These are phyloP conservation scores for Ceratorhiza oryzae-sativae DNA, from an alignment of 1,284 basidiomycete species.

Conservation along the genomic window DNA sequence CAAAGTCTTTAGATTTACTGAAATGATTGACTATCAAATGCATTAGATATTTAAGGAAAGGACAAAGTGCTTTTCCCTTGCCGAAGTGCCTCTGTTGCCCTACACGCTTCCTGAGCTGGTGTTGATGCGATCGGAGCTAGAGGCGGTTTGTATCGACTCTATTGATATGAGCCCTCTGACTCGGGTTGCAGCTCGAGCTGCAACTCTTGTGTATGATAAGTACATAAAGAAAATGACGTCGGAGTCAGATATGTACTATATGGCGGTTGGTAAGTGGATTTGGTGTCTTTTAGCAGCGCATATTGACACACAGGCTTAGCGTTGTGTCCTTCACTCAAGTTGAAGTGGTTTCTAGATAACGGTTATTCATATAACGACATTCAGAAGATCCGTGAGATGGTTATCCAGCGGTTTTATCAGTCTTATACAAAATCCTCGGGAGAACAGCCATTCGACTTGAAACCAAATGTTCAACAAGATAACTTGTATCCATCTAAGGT, in stretches of 20 bases:
- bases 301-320: not conserved
- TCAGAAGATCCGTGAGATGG: not conserved
- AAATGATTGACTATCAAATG: not conserved
- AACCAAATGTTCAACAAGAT: not conserved
- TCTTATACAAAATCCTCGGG: not conserved
- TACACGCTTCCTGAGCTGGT: not conserved
- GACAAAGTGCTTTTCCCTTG: slow-evolving; percentile 6
- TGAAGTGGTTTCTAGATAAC: slow-evolving; percentile 16
- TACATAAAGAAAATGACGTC: not conserved
- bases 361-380: slow-evolving; percentile 1
- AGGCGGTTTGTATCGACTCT: slow-evolving; percentile 8
- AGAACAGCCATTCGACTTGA: not conserved
- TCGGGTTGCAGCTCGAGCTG: slow-evolving; percentile 12
- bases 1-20: not conserved
- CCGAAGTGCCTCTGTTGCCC: slow-evolving; percentile 10
- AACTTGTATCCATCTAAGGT: not conserved
- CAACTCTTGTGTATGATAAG: not conserved
- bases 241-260: slow-evolving; percentile 12
- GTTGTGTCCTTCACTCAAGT: slow-evolving; percentile 4
- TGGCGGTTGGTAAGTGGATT: slow-evolving; percentile 4
- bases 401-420: not conserved
- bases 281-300: not conserved
- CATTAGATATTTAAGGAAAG: slow-evolving; percentile 16
- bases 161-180: slow-evolving; percentile 22
- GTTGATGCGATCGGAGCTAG: not conserved